Evolutionary conservation across 192 early-diverging fungal species (phyloP).

Genomic region (Geranomyces michiganensis): DNA sequence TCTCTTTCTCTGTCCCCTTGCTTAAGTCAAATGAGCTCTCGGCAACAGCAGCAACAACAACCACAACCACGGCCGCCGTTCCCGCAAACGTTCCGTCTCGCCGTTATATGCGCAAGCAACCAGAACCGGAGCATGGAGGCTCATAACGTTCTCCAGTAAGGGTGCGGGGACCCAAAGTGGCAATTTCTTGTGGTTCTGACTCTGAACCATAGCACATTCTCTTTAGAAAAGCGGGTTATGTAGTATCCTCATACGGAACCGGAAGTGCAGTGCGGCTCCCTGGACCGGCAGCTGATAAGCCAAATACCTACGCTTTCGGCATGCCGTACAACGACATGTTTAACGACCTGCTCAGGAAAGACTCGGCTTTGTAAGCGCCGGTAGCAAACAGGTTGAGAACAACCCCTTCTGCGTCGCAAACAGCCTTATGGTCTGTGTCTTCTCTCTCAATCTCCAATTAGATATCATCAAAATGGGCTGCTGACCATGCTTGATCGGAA

Average conservation of each 20-base stretch:
- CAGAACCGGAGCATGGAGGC: constrained; percentile 98
- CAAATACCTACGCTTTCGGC: constrained; percentile 93
- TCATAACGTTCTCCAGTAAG: constrained; percentile 72
- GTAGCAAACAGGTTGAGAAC: too few species aligned
- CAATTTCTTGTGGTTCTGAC: background rate
- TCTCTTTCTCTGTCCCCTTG: too few species aligned
- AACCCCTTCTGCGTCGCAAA: too few species aligned
- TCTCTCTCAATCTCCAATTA: constrained; percentile 20
- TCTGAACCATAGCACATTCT: background rate
- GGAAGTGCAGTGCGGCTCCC: constrained; percentile 88
- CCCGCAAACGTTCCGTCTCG: constrained; percentile 54
- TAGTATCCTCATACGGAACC: constrained; percentile 88
- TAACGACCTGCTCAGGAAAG: constrained; percentile 73
- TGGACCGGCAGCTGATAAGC: constrained; percentile 80
- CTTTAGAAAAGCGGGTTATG: constrained; percentile 67
- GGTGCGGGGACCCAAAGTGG: too few species aligned
- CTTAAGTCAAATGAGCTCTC: too few species aligned
- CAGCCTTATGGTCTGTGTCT: background rate
- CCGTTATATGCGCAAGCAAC: constrained; percentile 96
- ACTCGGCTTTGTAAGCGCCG: constrained; percentile 61
- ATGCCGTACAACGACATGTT: constrained; percentile 91
- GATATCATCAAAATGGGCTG: constrained; percentile 86
- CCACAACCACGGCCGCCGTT: constrained; percentile 1
- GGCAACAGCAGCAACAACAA: constrained; percentile 6
- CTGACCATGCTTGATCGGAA: constrained; percentile 94